A percentile compares a stretch with the other conserved stretches of the same genome.
phyloP scores from a whole-genome alignment of 805 yeast genomes.

The Myxozyma kluyveri region DNA sequence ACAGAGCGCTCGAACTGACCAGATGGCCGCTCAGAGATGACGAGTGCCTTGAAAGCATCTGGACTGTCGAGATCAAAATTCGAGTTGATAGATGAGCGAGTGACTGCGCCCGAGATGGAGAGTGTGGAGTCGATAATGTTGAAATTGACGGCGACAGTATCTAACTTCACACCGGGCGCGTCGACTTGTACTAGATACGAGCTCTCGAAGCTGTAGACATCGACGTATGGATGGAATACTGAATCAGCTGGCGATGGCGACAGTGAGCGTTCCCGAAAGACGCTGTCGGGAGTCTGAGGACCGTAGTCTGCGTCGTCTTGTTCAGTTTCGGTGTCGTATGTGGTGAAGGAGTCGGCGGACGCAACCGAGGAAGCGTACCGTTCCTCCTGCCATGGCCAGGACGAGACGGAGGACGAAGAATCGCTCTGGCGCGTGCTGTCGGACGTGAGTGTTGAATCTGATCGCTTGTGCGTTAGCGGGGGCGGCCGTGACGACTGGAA shows the following conservation, averaged over 20 bases:
- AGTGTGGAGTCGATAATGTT: constrained; percentile 6
- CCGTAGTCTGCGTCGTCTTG: too few species aligned
- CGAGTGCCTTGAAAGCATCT: constrained; percentile 11
- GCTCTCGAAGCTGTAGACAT: constrained; percentile 16
- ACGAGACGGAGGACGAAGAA: too few species aligned
- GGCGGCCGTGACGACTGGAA: not conserved
- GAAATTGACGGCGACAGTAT: constrained; percentile 21
- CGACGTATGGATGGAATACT: constrained; percentile 12
- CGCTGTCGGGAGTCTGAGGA: too few species aligned
- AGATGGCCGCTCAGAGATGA: constrained; percentile 37
- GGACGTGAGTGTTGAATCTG: not conserved
- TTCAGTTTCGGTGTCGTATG: too few species aligned
- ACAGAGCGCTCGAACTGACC: constrained; percentile 47
- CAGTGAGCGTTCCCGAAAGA: too few species aligned
- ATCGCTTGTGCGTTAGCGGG: too few species aligned
- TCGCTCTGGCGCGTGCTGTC: too few species aligned
- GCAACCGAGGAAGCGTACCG: too few species aligned
- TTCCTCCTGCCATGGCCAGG: too few species aligned
- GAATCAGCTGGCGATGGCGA: too few species aligned
- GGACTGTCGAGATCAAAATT: constrained; percentile 1
- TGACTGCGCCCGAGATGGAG: constrained; percentile 11
- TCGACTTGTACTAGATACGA: constrained; percentile 13
- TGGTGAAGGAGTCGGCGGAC: too few species aligned
- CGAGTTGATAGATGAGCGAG: constrained; percentile 1
- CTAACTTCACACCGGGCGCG: constrained; percentile 15